A percentile compares a stretch with the other conserved stretches of the same genome.
These are phyloP conservation scores for Auxenochlorella protothecoides DNA, from an alignment of 139 green algal genomes.

Conservation along the genomic window DNA sequence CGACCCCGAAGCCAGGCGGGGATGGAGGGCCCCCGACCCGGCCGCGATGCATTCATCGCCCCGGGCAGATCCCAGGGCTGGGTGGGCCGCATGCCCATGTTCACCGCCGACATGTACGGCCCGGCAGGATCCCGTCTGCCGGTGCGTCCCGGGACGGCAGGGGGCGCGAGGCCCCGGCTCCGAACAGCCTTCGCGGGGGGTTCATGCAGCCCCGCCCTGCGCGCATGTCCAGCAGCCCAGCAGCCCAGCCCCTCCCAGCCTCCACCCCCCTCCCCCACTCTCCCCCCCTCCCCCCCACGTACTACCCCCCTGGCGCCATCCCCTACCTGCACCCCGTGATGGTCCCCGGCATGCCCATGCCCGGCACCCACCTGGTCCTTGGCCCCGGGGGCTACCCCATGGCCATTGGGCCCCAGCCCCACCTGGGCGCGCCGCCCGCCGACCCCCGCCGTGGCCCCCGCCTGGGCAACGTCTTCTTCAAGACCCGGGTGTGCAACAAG, in stretches of 20 bases:
- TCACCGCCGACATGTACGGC: too few species aligned
- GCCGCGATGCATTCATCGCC: too few species aligned
- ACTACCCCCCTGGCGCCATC: slow-evolving; percentile 10
- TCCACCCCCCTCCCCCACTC: not conserved
- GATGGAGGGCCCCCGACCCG: not conserved
- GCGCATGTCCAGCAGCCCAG: too few species aligned
- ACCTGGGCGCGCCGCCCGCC: not conserved
- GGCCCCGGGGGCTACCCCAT: not conserved
- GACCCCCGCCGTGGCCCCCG: slow-evolving; percentile 5
- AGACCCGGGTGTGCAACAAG: slow-evolving; percentile 41
- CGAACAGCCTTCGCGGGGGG: too few species aligned
- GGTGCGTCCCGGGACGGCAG: too few species aligned
- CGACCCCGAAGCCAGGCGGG: not conserved
- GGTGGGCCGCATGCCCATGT: too few species aligned
- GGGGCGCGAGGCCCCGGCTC: too few species aligned
- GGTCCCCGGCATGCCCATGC: slow-evolving; percentile 4
- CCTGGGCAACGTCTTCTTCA: slow-evolving; percentile 30
- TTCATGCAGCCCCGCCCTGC: too few species aligned
- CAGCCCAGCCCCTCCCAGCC: not conserved
- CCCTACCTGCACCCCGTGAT: slow-evolving; percentile 7
- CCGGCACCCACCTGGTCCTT: too few species aligned
- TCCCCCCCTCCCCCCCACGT: not conserved
- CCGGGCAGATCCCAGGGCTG: too few species aligned
- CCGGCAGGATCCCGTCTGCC: too few species aligned
- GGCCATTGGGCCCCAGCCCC: not conserved